phyloP scores from a whole-genome alignment of 2,329 filamentous ascomycete genomes.

The Penicillium paneum region DNA sequence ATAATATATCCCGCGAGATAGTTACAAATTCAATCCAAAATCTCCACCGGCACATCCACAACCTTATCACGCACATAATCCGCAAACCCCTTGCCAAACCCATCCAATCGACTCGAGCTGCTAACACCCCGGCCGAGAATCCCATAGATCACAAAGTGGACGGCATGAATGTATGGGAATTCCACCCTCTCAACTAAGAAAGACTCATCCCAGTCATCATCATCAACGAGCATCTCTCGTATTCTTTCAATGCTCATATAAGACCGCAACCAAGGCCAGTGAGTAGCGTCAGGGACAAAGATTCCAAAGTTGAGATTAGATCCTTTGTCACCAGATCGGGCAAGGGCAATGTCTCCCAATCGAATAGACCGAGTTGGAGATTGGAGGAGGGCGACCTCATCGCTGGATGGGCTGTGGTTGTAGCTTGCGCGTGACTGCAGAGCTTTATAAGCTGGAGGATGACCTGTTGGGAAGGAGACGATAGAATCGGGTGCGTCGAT shows the following conservation, averaged over 20 bases:
- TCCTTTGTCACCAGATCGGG: slow-evolving; percentile 43
- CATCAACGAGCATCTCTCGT: slow-evolving; percentile 38
- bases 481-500: slow-evolving; percentile 9
- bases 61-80: slow-evolving; percentile 50
- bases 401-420: slow-evolving; percentile 17
- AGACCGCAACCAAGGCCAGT: slow-evolving; percentile 38
- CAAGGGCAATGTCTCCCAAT: slow-evolving; percentile 46
- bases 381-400: slow-evolving; percentile 17
- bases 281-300: slow-evolving; percentile 27
- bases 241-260: slow-evolving; percentile 43
- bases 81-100: slow-evolving; percentile 53
- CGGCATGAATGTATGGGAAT: slow-evolving; percentile 45
- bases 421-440: slow-evolving; percentile 17
- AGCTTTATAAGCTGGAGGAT: slow-evolving; percentile 15
- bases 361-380: slow-evolving; percentile 31
- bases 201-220: slow-evolving; percentile 45
- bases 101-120: slow-evolving; percentile 48
- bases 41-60: slow-evolving; percentile 39
- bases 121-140: slow-evolving; percentile 48
- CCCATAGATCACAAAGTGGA: slow-evolving; percentile 53
- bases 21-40: background rate
- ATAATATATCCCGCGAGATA: background rate
- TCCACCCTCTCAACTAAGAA: slow-evolving; percentile 49
- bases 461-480: slow-evolving; percentile 13
- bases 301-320: slow-evolving; percentile 45